Evolutionary conservation across 2,329 filamentous ascomycete genomes (phyloP), one percentile per base, ranked within the genome.

Genomic region (Fusarium aywerte): DNA sequence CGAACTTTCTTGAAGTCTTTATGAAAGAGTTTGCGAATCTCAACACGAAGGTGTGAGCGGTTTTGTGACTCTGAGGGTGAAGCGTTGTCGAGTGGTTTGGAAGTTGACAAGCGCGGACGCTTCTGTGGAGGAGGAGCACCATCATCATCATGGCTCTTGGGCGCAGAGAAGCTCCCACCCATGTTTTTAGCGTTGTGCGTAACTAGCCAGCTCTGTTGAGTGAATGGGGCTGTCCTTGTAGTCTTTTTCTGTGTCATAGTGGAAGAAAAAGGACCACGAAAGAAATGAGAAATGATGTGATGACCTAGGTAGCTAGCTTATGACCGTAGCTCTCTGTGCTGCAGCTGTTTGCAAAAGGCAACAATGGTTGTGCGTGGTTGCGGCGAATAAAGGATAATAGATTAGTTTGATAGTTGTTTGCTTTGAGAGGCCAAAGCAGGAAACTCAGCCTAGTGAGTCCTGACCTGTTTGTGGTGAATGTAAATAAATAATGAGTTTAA

Each of bases 151-250:
- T 80, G 79, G 44, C 76, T 73, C 44, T 73, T 74, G 7, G 67
- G 70, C 35, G 70, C 65, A 40, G 72, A 74, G 47, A 73, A 61
- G 18, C 38, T 60, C 33, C 53, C 67, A 43, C 82, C 82, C 81
- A 84, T 84, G 60, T 74, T 71, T 71, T 83, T 80, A 62, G 80
- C 78, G 60, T 81, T 81, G 73, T 84, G 76, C 45, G 80, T 80
- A 63, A 78, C 80, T 65, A 82, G 78, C 83, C 82, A 86, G 73
- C 83, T 85, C 74, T 84, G 82, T 68, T 85, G 83, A 61, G 87
- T 81, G 75, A 84, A 87, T 62, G 85, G 84, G 57, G 83, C 78
- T 70, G 79, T 81, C 77, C 82, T 81, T 76, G 80, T 79, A 82
- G 79, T 78, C 73, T 76, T 79, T 73, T 79, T 78, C 71, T 78